Conservation (phyloP, 306 rosid genomes). For the Geum urbanum region DNA sequence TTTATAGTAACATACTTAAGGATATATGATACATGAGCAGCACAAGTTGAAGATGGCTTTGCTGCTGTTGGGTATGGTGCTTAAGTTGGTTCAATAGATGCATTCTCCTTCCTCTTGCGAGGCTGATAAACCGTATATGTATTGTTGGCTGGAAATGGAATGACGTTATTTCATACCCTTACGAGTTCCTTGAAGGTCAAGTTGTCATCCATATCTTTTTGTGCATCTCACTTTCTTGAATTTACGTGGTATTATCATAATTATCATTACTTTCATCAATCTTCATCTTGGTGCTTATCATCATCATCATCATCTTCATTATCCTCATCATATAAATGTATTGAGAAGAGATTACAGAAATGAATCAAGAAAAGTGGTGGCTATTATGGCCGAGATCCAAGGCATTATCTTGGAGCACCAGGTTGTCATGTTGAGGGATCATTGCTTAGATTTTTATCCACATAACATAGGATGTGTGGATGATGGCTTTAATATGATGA, state of each 20-base stretch:
- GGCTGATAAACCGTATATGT: conserved; percentile 10
- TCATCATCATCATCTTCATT: conserved; percentile 17
- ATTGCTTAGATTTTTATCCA: conserved; percentile 22
- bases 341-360: conserved; percentile 4
- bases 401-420: conserved; percentile 24
- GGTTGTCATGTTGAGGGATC: conserved; percentile 35
- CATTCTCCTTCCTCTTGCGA: background rate
- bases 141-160: background rate
- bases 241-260: background rate
- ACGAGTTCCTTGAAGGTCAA: background rate
- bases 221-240: background rate
- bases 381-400: conserved; percentile 18
- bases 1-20: conserved; percentile 6
- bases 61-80: conserved; percentile 18
- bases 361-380: conserved; percentile 8
- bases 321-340: background rate
- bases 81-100: background rate
- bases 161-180: background rate
- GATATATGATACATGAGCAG: conserved; percentile 17
- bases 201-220: conserved; percentile 2
- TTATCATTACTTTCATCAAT: background rate
- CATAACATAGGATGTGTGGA: conserved; percentile 12
- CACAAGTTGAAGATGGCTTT: conserved; percentile 34
- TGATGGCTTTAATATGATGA: conserved; percentile 11
- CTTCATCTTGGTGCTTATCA: conserved; percentile 1